Percentiles rank a stretch among this genome's conserved stretches.
These are phyloP conservation scores for Neonothopanus nambi DNA, from an alignment of 1,284 basidiomycete species.

Conservation along the genomic window DNA sequence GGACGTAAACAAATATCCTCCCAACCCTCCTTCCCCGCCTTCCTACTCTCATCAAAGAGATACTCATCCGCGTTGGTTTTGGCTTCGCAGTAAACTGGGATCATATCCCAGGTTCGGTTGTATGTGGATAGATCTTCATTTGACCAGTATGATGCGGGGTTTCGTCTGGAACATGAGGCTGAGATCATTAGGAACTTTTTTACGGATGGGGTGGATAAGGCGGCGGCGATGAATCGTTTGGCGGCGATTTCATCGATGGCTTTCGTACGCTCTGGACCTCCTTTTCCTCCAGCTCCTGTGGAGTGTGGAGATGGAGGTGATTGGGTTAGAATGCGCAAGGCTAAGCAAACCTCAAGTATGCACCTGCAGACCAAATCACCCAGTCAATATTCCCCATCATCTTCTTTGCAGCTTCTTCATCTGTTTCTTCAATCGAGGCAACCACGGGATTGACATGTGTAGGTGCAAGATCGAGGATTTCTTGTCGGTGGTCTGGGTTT, in stretches of 20 bases:
- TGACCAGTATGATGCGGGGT: constrained; percentile 32
- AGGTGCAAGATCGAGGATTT: constrained; percentile 34
- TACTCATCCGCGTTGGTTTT: constrained; percentile 75
- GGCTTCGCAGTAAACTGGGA: constrained; percentile 55
- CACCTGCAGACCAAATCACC: constrained; percentile 18
- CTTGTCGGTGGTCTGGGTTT: constrained; percentile 43
- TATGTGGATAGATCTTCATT: constrained; percentile 48
- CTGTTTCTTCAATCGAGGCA: constrained; percentile 15
- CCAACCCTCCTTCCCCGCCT: constrained; percentile 8
- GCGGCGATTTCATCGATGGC: constrained; percentile 74
- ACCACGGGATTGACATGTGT: constrained; percentile 14
- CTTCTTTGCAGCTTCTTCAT: constrained; percentile 13
- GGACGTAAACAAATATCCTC: constrained; percentile 49
- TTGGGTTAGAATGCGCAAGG: neutral
- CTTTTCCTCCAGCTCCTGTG: constrained; percentile 70
- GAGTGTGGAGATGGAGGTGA: neutral
- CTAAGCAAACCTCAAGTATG: neutral
- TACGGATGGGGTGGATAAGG: constrained; percentile 13
- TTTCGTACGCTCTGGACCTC: constrained; percentile 60
- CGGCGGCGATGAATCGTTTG: constrained; percentile 14
- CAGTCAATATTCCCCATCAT: constrained; percentile 16
- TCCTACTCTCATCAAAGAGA: constrained; percentile 46
- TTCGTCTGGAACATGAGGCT: constrained; percentile 59
- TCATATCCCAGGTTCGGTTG: constrained; percentile 42
- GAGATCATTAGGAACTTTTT: constrained; percentile 51